phyloP scores from a whole-genome alignment of 2,329 filamentous ascomycete genomes.

The Ceratocystis cacaofunesta region DNA sequence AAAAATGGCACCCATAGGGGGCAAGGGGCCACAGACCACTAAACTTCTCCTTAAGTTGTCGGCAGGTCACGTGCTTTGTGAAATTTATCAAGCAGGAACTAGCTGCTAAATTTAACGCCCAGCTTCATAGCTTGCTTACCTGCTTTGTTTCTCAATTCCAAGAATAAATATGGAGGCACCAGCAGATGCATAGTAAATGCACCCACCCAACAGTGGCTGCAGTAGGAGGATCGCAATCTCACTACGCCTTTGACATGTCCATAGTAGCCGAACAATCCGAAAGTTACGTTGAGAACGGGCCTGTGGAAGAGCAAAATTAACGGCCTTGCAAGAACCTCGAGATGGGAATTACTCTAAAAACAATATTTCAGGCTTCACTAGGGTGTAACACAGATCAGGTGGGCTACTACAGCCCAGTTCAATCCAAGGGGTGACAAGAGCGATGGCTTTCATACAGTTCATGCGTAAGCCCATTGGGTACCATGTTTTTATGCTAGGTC shows the following conservation, averaged over 20 bases:
- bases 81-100: neutral
- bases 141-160: neutral
- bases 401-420: neutral
- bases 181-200: neutral
- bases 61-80: neutral
- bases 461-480: conserved; percentile 4
- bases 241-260: neutral
- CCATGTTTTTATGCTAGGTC: neutral
- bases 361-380: neutral
- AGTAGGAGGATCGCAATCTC: neutral
- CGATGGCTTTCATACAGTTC: conserved; percentile 8
- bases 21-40: neutral
- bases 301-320: neutral
- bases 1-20: neutral
- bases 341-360: neutral
- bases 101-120: conserved; percentile 1
- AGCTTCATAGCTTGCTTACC: neutral
- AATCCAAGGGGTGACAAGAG: neutral
- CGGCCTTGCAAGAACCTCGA: neutral
- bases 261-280: too few relatives aligned
- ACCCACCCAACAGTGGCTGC: neutral
- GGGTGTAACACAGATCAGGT: neutral
- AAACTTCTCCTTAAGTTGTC: neutral
- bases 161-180: neutral
- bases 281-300: neutral